Percentiles rank a stretch among this genome's conserved stretches.
phyloP scores from a whole-genome alignment of 140 eudicot genomes.

The Ambrosia hybrid region DNA sequence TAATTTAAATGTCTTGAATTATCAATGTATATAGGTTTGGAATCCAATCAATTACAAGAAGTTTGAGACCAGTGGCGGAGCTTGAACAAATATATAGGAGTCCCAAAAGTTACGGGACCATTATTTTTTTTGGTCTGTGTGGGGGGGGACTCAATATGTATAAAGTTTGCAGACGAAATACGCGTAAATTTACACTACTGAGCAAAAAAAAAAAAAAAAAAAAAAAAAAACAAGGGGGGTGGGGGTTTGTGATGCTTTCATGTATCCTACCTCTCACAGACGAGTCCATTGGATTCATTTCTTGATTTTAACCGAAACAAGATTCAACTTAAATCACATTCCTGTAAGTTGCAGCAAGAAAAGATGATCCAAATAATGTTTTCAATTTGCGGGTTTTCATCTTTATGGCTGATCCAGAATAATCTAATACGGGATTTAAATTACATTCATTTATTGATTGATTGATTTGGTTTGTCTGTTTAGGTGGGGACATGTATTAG shows the following conservation, averaged over 20 bases:
- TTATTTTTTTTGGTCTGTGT: too few relatives aligned
- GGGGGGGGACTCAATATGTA: too few relatives aligned
- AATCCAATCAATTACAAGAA: conserved; percentile 69
- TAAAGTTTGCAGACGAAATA: too few relatives aligned
- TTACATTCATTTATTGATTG: not conserved
- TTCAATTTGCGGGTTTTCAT: not conserved
- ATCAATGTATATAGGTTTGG: conserved; percentile 48
- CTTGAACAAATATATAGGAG: too few relatives aligned
- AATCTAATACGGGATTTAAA: too few relatives aligned
- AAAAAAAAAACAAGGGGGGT: too few relatives aligned
- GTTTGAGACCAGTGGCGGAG: conserved; percentile 46
- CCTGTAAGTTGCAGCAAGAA: not conserved
- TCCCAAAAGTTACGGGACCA: too few relatives aligned
- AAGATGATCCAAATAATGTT: not conserved
- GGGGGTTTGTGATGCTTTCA: too few relatives aligned
- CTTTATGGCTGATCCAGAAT: too few relatives aligned
- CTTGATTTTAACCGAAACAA: conserved; percentile 8
- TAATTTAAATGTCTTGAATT: not conserved
- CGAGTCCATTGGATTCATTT: conserved; percentile 40
- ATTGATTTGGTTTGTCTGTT: conserved; percentile 1
- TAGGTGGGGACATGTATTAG: conserved; percentile 52
- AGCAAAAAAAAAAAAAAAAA: too few relatives aligned
- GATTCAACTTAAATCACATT: conserved; percentile 11
- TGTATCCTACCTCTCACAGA: conserved; percentile 69
- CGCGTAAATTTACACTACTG: too few relatives aligned